Conservation (phyloP, 306 rosid genomes). For the Dicorynia guianensis region DNA sequence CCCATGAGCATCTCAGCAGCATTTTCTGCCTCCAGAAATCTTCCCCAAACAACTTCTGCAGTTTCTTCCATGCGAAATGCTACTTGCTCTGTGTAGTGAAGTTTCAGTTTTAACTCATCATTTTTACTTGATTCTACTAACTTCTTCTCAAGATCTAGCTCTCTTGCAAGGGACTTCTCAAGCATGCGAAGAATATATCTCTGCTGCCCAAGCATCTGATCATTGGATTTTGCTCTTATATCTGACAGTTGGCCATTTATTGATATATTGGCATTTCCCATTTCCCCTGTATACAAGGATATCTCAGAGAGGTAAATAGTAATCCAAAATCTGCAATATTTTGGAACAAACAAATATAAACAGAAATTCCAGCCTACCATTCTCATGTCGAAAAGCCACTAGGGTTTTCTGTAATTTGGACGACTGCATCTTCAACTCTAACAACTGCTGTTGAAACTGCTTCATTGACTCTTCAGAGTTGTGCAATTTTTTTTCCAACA, state of each 20-base stretch:
- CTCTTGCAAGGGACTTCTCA: constrained; percentile 88
- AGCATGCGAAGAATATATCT: constrained; percentile 83
- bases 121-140: constrained; percentile 72
- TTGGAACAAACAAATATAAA: constrained; percentile 35
- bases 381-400: constrained; percentile 58
- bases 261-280: constrained; percentile 51
- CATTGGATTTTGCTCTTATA: constrained; percentile 54
- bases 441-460: constrained; percentile 72
- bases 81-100: constrained; percentile 79
- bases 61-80: constrained; percentile 85
- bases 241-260: constrained; percentile 51
- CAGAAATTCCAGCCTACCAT: constrained; percentile 52
- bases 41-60: constrained; percentile 92
- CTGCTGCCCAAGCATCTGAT: constrained; percentile 69
- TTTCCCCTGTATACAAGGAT: constrained; percentile 64
- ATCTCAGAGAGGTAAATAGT: constrained; percentile 43
- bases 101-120: constrained; percentile 80
- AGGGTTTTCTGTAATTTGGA: constrained; percentile 75
- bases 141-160: constrained; percentile 86
- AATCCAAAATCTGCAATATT: constrained; percentile 19
- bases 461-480: constrained; percentile 75
- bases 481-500: constrained; percentile 70
- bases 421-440: constrained; percentile 77
- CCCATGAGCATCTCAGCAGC: constrained; percentile 81
- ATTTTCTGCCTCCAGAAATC: constrained; percentile 97